Conservation (phyloP, 306 rosid genomes). For the Cucumis cinereus region DNA sequence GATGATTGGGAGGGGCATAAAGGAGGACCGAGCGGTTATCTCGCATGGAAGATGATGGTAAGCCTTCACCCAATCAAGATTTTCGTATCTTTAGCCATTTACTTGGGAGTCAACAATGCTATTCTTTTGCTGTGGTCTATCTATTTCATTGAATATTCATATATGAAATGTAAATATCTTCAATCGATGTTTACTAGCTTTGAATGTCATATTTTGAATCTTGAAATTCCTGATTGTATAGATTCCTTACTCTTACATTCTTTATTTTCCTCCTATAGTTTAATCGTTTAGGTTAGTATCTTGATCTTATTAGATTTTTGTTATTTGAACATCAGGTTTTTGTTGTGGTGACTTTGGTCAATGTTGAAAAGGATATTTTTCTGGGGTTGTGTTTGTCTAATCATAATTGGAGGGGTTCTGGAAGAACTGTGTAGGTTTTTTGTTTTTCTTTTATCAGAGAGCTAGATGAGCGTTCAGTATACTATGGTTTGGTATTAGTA, state of each 20-base stretch:
- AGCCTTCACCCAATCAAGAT: conserved; percentile 1
- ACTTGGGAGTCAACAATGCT: not conserved
- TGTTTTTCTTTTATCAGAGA: not conserved
- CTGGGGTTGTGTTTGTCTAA: not conserved
- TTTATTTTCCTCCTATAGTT: not conserved
- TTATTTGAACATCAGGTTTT: not conserved
- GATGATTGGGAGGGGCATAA: conserved; percentile 46
- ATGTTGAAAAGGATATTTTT: not conserved
- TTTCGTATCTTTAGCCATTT: not conserved
- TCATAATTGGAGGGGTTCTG: not conserved
- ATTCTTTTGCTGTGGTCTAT: not conserved
- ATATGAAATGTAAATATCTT: not conserved
- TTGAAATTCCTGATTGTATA: not conserved
- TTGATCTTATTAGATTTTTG: not conserved
- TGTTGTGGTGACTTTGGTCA: not conserved
- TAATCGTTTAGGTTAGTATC: not conserved
- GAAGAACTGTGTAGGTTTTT: not conserved
- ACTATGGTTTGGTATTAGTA: not conserved
- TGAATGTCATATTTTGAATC: not conserved
- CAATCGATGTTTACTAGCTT: not conserved
- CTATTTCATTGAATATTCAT: not conserved
- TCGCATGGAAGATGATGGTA: conserved; percentile 99
- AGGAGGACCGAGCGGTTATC: conserved; percentile 94
- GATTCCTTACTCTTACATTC: not conserved
- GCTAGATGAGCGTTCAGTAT: not conserved